Evolutionary conservation across 306 rosid species (phyloP).

Genomic region (Gillenia trifoliata): DNA sequence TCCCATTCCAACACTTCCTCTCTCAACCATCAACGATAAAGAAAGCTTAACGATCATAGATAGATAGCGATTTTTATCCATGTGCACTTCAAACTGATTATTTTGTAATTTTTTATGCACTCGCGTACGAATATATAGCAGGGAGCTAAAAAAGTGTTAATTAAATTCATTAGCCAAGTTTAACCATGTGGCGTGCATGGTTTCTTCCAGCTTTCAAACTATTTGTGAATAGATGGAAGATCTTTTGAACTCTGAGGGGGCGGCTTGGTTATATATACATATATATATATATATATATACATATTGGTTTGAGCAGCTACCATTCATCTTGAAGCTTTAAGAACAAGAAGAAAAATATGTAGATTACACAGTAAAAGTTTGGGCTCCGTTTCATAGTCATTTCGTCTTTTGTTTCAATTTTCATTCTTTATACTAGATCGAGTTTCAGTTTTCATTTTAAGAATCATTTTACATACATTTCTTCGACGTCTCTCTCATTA

Average conservation of each 20-base stretch:
- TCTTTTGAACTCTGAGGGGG: background rate
- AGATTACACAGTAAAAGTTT: too few relatives aligned
- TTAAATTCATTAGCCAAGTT: background rate
- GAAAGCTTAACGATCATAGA: too few relatives aligned
- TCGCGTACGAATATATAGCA: background rate
- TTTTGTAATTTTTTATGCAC: background rate
- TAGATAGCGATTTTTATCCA: background rate
- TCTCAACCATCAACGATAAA: background rate
- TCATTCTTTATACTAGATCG: too few relatives aligned
- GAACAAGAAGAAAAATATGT: background rate
- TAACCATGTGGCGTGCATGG: background rate
- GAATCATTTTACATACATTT: too few relatives aligned
- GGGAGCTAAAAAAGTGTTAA: background rate
- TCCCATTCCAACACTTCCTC: background rate
- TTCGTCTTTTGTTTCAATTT: too few relatives aligned
- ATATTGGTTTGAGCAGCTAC: too few relatives aligned
- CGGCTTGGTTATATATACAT: too few relatives aligned
- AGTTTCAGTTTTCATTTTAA: too few relatives aligned
- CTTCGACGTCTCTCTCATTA: too few relatives aligned
- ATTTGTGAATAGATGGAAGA: background rate
- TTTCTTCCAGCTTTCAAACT: background rate
- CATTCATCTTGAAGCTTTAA: too few relatives aligned
- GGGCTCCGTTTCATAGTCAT: too few relatives aligned
- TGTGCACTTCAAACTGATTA: background rate
- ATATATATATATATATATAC: too few relatives aligned